A percentile compares a stretch with the other conserved stretches of the same genome.
These are phyloP conservation scores for Ceratocystis papillata DNA, from an alignment of 2,329 filamentous ascomycete species.

Conservation along the genomic window DNA sequence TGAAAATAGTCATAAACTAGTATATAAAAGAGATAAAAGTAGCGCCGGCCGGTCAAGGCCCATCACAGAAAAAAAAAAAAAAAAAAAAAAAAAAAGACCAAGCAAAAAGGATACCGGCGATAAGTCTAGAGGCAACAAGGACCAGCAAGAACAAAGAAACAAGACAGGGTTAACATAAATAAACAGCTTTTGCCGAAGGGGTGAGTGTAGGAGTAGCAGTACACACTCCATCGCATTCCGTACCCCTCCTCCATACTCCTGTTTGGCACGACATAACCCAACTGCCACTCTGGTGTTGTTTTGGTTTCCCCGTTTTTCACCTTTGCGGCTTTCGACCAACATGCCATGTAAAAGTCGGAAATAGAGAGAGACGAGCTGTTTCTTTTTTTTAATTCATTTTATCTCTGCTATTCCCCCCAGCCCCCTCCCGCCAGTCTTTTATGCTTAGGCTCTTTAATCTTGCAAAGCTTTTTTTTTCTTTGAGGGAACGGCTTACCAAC, in stretches of 20 bases:
- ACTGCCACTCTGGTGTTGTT: not conserved
- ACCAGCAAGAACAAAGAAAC: conserved; percentile 8
- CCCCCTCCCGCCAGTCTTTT: not conserved
- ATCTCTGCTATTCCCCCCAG: too few species aligned
- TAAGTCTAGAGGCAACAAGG: conserved; percentile 9
- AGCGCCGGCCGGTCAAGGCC: not conserved
- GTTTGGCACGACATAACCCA: not conserved
- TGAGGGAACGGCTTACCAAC: not conserved
- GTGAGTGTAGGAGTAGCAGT: not conserved
- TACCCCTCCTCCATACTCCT: not conserved
- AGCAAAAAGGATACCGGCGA: not conserved
- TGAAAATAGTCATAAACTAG: too few species aligned
- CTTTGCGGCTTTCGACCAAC: not conserved
- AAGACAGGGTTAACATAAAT: not conserved
- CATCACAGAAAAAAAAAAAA: not conserved
- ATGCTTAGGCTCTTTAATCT: not conserved
- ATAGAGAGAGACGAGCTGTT: not conserved
- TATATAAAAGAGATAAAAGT: too few species aligned
- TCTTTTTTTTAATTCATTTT: too few species aligned
- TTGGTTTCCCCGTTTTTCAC: not conserved
- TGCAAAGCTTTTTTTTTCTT: not conserved
- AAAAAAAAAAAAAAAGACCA: too few species aligned
- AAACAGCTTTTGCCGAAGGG: not conserved
- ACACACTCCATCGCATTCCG: not conserved
- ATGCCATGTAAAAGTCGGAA: not conserved